These are phyloP conservation scores for Cystobasidiaceae sp. DNA, from an alignment of 1,284 basidiomycete genomes.

Conservation along the genomic window DNA sequence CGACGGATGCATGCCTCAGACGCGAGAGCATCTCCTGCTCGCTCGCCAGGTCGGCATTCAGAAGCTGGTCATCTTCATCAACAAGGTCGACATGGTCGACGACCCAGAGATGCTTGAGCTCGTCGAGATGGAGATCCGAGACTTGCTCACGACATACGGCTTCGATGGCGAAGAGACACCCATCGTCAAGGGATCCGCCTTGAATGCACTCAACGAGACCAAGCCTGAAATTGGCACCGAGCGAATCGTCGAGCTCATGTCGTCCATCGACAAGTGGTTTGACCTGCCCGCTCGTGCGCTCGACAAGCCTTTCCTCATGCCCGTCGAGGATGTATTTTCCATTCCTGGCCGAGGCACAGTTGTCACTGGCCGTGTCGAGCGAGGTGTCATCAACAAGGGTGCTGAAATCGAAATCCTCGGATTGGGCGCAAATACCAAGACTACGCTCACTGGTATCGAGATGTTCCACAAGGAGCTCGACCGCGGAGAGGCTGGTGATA, in stretches of 20 bases:
- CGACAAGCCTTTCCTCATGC: conserved; percentile 96
- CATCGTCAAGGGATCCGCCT: conserved; percentile 92
- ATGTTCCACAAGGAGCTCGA: conserved; percentile 99
- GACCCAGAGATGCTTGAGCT: conserved; percentile 99
- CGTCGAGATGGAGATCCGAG: conserved; percentile 99
- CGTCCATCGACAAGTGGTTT: conserved; percentile 89
- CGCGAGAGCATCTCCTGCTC: conserved; percentile 93
- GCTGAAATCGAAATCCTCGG: conserved; percentile 92
- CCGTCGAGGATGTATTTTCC: conserved; percentile 95
- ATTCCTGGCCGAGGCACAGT: conserved; percentile 99
- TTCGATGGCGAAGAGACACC: conserved; percentile 97
- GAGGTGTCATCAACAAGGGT: conserved; percentile 87
- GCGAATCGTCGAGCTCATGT: conserved; percentile 80
- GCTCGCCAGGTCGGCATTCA: conserved; percentile 98
- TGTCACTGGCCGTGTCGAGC: conserved; percentile 94
- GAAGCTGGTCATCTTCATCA: conserved; percentile 98
- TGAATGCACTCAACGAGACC: conserved; percentile 86
- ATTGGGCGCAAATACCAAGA: conserved; percentile 77
- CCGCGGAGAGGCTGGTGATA: conserved; percentile 95
- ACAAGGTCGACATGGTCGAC: conserved; percentile 95
- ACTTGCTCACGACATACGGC: conserved; percentile 76
- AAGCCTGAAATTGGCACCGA: conserved; percentile 66
- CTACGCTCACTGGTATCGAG: conserved; percentile 83
- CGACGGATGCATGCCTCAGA: conserved; percentile 99
- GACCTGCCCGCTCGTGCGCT: conserved; percentile 93